Base-by-base conservation (phyloP, 768 basidiomycete species). In the Serendipita sp. region DNA sequence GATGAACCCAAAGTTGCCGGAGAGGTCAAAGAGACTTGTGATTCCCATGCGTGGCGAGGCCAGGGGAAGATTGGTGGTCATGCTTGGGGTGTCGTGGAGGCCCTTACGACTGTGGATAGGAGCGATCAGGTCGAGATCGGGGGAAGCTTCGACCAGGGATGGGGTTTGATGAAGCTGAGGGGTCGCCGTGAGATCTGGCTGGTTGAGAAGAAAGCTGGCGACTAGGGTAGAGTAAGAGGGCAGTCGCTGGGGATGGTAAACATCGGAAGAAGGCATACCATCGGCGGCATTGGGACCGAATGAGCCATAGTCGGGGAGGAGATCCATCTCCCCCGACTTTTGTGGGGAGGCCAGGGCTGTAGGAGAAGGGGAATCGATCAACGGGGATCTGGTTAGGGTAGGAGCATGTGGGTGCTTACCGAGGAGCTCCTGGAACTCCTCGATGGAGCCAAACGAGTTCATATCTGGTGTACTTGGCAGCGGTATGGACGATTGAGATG, bases 91-190 rank as follows among this genome's bases (percentile, higher is more conserved):
- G 30, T 26, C 53, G 20, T 30, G 26, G 26, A 11, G 53, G n/a
- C 33, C 26, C 53, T 58, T 58, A 24, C 53, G 53, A 31, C 31
- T 58, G 33, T 58, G 13, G 26, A 58, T n/a, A 24, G 53, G 53
- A 28, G 53, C 53, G 30, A 58, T 58, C 24, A 58, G 26, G 24
- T 58, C 53, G 26, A 58, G 53, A 58, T 58, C 53, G 2, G 53
- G 53, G 13, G 53, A 58, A 58, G 53, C 53, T 58, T 58, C 53
- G 53, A 58, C 53, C 17, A 58, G 30, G 53, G 53, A 58, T 13
- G 53, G 53, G 17, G 53, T 58, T 31, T 58, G 53, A 58, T 30
- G 53, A 28, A 58, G 26, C 53, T 58, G 53, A 58, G 53, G 53
- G 30, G 53, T 58, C 26, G 11, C 9, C 9, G 17, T 26, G 33